These are phyloP conservation scores for Trichophyton simii DNA, from an alignment of 2,329 filamentous ascomycete species.

Conservation along the genomic window DNA sequence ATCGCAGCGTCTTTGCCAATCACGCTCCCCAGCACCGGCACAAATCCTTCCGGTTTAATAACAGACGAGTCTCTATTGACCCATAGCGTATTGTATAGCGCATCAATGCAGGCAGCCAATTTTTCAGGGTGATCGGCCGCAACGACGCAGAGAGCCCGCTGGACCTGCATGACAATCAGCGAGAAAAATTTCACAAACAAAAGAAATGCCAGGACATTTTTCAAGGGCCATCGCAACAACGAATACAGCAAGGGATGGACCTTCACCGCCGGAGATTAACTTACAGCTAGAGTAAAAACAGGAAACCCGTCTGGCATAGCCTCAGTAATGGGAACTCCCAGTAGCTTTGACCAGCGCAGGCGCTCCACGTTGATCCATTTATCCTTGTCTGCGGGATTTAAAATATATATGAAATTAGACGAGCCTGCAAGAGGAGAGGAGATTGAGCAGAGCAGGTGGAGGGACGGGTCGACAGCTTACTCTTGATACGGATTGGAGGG, in stretches of 20 bases:
- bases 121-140: slow-evolving; percentile 27
- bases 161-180: slow-evolving; percentile 19
- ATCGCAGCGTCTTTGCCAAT: slow-evolving; percentile 35
- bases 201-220: background rate
- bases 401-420: background rate
- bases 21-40: slow-evolving; percentile 32
- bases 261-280: slow-evolving; percentile 5
- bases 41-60: slow-evolving; percentile 34
- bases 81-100: slow-evolving; percentile 43
- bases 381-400: slow-evolving; percentile 40
- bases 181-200: background rate
- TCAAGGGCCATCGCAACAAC: background rate
- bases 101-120: slow-evolving; percentile 31
- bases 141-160: slow-evolving; percentile 42
- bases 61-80: slow-evolving; percentile 35
- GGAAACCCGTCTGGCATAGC: slow-evolving; percentile 41
- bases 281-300: slow-evolving; percentile 35
- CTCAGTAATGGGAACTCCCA: slow-evolving; percentile 42
- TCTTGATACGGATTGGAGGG: slow-evolving; percentile 45
- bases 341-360: slow-evolving; percentile 40
- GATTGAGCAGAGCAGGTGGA: background rate
- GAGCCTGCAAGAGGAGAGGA: background rate
- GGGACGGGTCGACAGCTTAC: slow-evolving; percentile 22
- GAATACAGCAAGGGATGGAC: too few relatives aligned
- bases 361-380: slow-evolving; percentile 45